Conservation (phyloP, 2,329 filamentous ascomycete genomes). For the Botrytis squamosa region DNA sequence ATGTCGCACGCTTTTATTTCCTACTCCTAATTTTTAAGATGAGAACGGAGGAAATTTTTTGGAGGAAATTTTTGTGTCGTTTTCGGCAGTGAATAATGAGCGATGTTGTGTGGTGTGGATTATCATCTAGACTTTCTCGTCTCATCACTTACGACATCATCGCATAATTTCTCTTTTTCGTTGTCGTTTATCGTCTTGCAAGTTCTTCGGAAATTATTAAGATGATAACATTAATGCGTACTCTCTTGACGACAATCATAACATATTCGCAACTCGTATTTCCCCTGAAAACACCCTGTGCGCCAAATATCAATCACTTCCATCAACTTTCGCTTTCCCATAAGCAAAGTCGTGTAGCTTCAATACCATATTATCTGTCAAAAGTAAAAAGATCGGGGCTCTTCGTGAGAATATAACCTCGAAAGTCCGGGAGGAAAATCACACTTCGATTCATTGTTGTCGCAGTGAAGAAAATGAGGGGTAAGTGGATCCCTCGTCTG, state of each 20-base stretch:
- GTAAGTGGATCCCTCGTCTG: neutral
- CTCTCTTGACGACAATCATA: too few species aligned
- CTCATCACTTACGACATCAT: too few species aligned
- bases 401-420: neutral
- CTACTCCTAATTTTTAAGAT: neutral
- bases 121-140: too few species aligned
- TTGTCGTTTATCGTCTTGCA: neutral
- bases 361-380: neutral
- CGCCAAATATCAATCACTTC: neutral
- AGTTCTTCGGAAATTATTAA: rapidly evolving
- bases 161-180: neutral
- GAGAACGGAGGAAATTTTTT: neutral
- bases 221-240: too few species aligned
- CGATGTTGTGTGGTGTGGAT: too few species aligned
- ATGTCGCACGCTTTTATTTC: too few species aligned
- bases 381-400: neutral
- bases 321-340: neutral
- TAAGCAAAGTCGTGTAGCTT: neutral
- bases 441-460: neutral
- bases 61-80: neutral
- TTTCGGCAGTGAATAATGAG: neutral
- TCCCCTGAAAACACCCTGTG: neutral
- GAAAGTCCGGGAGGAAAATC: rapidly evolving
- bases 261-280: too few species aligned
- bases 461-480: neutral